Conservation (phyloP, 495 filamentous ascomycete genomes). For the Glonium stellatum region DNA sequence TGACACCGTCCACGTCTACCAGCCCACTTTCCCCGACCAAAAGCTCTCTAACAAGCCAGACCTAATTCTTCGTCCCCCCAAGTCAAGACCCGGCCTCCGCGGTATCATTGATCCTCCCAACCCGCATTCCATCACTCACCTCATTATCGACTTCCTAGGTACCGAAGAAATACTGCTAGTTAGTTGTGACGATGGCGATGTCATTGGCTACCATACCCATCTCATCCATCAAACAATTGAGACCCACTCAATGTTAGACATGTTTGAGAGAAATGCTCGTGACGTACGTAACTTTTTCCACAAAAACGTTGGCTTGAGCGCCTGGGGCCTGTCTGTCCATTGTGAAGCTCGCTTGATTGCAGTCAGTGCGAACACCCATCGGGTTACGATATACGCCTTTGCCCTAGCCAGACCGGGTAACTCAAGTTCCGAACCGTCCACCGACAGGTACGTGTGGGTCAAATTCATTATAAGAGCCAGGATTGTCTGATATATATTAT, state of each 20-base stretch:
- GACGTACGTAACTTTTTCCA: conserved; percentile 54
- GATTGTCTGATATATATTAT: not conserved
- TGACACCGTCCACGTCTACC: conserved; percentile 65
- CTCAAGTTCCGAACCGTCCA: conserved; percentile 1
- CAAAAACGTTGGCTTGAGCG: conserved; percentile 66
- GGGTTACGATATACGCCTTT: conserved; percentile 68
- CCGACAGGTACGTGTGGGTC: not conserved
- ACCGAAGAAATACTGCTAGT: conserved; percentile 70
- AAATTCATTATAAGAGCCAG: not conserved
- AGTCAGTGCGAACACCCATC: conserved; percentile 62
- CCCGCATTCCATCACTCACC: conserved; percentile 70
- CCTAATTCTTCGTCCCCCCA: conserved; percentile 58
- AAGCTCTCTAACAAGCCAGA: conserved; percentile 52
- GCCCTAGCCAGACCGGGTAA: conserved; percentile 43
- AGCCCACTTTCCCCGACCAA: conserved; percentile 61
- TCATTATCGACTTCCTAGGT: conserved; percentile 75
- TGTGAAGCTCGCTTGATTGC: conserved; percentile 71
- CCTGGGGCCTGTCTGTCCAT: conserved; percentile 88
- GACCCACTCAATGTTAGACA: conserved; percentile 20
- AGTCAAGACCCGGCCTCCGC: conserved; percentile 35
- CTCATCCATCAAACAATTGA: conserved; percentile 45
- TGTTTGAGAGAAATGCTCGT: conserved; percentile 5
- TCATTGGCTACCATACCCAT: conserved; percentile 68
- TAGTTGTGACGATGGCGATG: conserved; percentile 82
- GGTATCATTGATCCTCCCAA: conserved; percentile 48